Evolutionary conservation across 2,329 filamentous ascomycete species (phyloP), one percentile per base, ranked within the genome.

Genomic region (Neophaeococcomyces mojaviensis): DNA sequence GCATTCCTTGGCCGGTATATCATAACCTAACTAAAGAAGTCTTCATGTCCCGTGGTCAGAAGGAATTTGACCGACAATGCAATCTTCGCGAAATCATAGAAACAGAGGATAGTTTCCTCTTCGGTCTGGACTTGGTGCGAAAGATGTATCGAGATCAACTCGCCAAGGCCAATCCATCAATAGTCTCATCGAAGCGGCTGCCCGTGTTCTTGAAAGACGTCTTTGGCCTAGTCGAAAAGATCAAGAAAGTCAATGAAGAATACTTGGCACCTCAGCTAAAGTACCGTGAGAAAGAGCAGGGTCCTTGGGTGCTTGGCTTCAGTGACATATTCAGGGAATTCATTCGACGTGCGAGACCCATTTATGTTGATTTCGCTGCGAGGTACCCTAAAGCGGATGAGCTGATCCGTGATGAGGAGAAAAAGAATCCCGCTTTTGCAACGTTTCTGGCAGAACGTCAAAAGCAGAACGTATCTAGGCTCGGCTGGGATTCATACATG

Each of bases 271-370:
- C 90, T 2, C 90, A 96, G 64, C 77, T 98, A 58, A 97, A 97
- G 61, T 98, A 97, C 62, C 81, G 92, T 20, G 92, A 98, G 64
- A 86, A 92, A 59, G 92, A 97, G 62, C 90, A 98, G 68, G 92
- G 92, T 0, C 92, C 92, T 0, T 98, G 88, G 81, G 83, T 98
- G 48, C 74, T 79, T 10, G 92, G 92, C 2, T 96, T 96, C 67
- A 96, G 89, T 61, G 92, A 97, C 60, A 87, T 98, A 40, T 97
- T 98, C 72, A 77, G 92, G 48, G 92, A 98, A 68, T 98, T 92
- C 92, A 95, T 97, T 51, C 80, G 92, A 52, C 97, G 96, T 65
- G 92, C 92, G 26, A 88, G 84, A 64, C 72, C 77, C 2, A 84
- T 87, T 9, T 98, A 97, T 62, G 81, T 96, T 50, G 88, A 94